Base-by-base conservation (phyloP, 768 basidiomycete species). In the Mycena alexandri region DNA sequence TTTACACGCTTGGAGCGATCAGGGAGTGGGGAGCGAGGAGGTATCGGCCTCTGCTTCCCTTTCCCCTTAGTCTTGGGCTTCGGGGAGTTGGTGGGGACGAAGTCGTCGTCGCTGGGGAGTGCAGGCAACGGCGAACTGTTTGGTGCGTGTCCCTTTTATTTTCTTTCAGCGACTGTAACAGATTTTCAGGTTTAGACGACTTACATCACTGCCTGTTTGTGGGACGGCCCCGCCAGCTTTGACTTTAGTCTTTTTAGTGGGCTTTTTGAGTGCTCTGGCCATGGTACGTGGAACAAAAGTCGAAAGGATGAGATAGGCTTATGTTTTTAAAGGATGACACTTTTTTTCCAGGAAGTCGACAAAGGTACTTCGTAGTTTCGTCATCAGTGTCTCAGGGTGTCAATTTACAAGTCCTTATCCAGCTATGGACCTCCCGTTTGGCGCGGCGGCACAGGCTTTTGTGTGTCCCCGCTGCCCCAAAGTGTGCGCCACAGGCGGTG, bases 401-500 rank as follows among this genome's bases (percentile, higher is more conserved):
- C n/a, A n/a, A n/a, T n/a, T n/a, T n/a, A n/a, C n/a, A n/a, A n/a
- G n/a, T n/a, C 34, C 34, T 7, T 29, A 25, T n/a, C 16, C 34
- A 36, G 17, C 16, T 3, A 53, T 53, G 51, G n/a, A 34, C 29
- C 33, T 53, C 33, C 51, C 54, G 38, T 41, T 55, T 24, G 36
- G 54, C 12, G 38, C 13, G 6, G 54, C 41, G 4, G 36, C 13
- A 21, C n/a, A 21, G 38, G 16, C 8, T 24, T 55, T 22, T n/a
- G 9, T 22, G 17, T 57, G 56, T 42, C 56, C 56, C 3, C 24
- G 12, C 19, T 57, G 56, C 42, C 56, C 41, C 56, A 43, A n/a
- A 19, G n/a, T 16, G 10, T 57, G 41, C 43, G 44, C 42, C 14
- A 19, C 24, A 2, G 25, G 25, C 5, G 19, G 56, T 42, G 42